Conservation (phyloP, 441 rosid genomes). For the Euphorbia celastroides region DNA sequence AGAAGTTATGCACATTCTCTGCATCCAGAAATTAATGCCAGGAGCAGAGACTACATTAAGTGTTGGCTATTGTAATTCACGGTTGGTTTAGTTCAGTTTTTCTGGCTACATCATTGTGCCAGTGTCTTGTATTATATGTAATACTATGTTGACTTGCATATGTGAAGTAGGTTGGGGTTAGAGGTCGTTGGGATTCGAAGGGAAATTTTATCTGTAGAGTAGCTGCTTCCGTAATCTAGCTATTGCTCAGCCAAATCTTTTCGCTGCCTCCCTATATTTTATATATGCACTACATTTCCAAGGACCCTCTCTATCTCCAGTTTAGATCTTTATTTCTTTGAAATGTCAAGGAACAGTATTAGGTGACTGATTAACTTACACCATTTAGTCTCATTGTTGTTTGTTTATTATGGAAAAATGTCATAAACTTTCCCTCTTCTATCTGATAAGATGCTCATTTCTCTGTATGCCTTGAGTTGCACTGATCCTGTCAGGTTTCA, state of each 20-base stretch:
- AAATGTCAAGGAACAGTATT: not conserved
- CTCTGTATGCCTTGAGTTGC: not conserved
- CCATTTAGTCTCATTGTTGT: not conserved
- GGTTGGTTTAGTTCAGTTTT: not conserved
- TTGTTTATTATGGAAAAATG: not conserved
- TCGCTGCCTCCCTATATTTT: too few relatives aligned
- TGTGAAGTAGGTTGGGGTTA: not conserved
- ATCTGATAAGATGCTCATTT: not conserved
- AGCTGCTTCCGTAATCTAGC: not conserved
- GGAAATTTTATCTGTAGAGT: not conserved
- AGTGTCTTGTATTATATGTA: slow-evolving; percentile 1
- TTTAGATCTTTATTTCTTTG: not conserved
- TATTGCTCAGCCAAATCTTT: not conserved
- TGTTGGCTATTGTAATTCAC: not conserved
- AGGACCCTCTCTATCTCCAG: not conserved
- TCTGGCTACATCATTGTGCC: not conserved
- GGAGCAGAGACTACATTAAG: not conserved
- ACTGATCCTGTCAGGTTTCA: not conserved
- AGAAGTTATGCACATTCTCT: not conserved
- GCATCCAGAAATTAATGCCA: not conserved
- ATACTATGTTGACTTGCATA: not conserved
- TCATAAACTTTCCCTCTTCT: not conserved
- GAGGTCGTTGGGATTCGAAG: not conserved
- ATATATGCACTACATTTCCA: not conserved
- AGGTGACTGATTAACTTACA: not conserved